These are phyloP conservation scores for Cymbopogon flexuosus DNA, from an alignment of 202 grass and related monocot genomes.

Conservation along the genomic window DNA sequence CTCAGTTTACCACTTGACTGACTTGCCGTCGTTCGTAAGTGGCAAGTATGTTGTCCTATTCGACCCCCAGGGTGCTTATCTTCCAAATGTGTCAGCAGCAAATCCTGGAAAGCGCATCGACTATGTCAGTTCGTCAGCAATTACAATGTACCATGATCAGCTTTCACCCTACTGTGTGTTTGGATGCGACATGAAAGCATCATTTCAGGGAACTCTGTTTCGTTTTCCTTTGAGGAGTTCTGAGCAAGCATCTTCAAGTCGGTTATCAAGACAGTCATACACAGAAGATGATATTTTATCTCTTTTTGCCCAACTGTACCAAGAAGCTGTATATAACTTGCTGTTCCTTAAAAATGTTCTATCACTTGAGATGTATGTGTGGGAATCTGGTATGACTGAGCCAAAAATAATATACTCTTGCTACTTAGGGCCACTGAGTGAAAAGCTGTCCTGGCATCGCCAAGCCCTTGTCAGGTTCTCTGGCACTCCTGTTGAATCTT, in stretches of 20 bases:
- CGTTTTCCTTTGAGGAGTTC: slow-evolving; percentile 78
- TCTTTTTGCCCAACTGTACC: slow-evolving; percentile 68
- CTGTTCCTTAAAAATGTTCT: slow-evolving; percentile 92
- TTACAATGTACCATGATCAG: slow-evolving; percentile 68
- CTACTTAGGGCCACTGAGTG: slow-evolving; percentile 54
- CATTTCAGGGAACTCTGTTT: slow-evolving; percentile 85
- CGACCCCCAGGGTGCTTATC: slow-evolving; percentile 83
- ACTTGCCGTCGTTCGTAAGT: slow-evolving; percentile 88
- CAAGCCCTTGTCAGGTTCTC: slow-evolving; percentile 78
- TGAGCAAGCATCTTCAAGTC: slow-evolving; percentile 63
- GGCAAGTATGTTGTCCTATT: slow-evolving; percentile 92
- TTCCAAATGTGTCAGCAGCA: slow-evolving; percentile 68
- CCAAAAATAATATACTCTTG: slow-evolving; percentile 75
- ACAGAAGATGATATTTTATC: slow-evolving; percentile 69
- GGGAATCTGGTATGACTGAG: slow-evolving; percentile 59
- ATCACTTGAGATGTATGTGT: slow-evolving; percentile 85
- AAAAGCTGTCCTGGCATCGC: slow-evolving; percentile 63
- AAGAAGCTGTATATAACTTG: slow-evolving; percentile 77
- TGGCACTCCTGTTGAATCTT: slow-evolving; percentile 37
- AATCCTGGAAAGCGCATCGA: slow-evolving; percentile 97
- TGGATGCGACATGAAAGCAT: slow-evolving; percentile 74
- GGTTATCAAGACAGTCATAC: slow-evolving; percentile 78
- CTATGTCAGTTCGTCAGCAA: slow-evolving; percentile 78
- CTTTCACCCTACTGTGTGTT: slow-evolving; percentile 76
- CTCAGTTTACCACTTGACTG: slow-evolving; percentile 94